Evolutionary conservation across 2,329 filamentous ascomycete genomes (phyloP).

Genomic region (Colletotrichum eremochloae): DNA sequence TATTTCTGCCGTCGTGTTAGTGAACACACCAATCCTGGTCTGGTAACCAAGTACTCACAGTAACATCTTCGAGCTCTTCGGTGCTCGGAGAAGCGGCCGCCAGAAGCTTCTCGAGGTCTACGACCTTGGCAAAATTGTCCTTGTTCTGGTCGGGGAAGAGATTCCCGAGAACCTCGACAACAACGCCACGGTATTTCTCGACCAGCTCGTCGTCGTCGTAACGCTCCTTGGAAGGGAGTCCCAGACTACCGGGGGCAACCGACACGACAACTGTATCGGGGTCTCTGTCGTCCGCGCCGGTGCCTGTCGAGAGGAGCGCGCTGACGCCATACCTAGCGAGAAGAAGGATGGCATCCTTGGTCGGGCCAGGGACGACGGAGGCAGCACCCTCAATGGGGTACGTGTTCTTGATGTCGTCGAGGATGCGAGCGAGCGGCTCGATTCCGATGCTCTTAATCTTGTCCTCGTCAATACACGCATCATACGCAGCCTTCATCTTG

Average conservation of each 20-base stretch:
- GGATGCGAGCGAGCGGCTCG: slow-evolving; percentile 67
- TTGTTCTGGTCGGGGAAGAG: slow-evolving; percentile 54
- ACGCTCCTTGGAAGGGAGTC: slow-evolving; percentile 73
- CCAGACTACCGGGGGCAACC: slow-evolving; percentile 61
- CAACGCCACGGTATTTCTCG: slow-evolving; percentile 60
- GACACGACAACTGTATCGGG: slow-evolving; percentile 54
- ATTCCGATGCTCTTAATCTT: slow-evolving; percentile 67
- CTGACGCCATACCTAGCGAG: slow-evolving; percentile 61
- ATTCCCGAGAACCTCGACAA: slow-evolving; percentile 45
- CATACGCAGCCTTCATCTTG: slow-evolving; percentile 74
- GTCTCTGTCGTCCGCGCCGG: slow-evolving; percentile 59
- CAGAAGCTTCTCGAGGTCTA: slow-evolving; percentile 73
- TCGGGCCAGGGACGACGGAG: slow-evolving; percentile 46
- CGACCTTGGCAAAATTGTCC: slow-evolving; percentile 56
- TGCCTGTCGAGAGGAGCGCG: slow-evolving; percentile 53
- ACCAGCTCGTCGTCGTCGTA: slow-evolving; percentile 69
- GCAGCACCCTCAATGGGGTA: slow-evolving; percentile 45
- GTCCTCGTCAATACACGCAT: slow-evolving; percentile 75
- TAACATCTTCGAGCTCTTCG: slow-evolving; percentile 72
- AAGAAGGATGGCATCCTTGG: slow-evolving; percentile 59
- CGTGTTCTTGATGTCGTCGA: slow-evolving; percentile 55
- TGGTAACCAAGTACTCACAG: slow-evolving; percentile 50
- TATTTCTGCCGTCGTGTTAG: slow-evolving; percentile 60
- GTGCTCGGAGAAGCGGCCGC: slow-evolving; percentile 70
- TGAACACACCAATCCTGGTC: background rate